Evolutionary conservation across 2,329 filamentous ascomycete genomes (phyloP).

Genomic region (Cladosporium phlei): DNA sequence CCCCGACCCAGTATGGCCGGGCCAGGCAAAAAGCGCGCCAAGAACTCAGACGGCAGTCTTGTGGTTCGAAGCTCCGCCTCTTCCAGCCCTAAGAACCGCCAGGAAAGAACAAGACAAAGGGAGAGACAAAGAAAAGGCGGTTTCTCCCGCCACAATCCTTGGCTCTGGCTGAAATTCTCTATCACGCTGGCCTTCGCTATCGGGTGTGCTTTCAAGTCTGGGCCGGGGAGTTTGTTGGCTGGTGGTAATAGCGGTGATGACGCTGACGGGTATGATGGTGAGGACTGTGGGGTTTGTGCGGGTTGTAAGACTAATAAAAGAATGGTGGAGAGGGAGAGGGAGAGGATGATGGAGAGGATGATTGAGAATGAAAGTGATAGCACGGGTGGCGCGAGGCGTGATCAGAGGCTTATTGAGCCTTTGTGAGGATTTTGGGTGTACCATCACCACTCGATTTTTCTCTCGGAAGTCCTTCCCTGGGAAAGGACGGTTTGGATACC

Average conservation of each 20-base stretch:
- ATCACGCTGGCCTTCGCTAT: constrained; percentile 45
- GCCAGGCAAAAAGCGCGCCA: constrained; percentile 24
- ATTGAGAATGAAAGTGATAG: too few relatives aligned
- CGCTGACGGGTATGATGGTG: not conserved
- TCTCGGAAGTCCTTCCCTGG: too few relatives aligned
- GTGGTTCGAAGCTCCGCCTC: too few relatives aligned
- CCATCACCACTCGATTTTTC: too few relatives aligned
- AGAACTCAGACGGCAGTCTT: not conserved
- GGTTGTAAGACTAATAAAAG: not conserved
- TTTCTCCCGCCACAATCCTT: constrained; percentile 28
- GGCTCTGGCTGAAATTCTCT: constrained; percentile 46
- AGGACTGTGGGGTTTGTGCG: not conserved
- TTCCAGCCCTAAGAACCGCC: not conserved
- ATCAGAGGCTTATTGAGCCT: too few relatives aligned
- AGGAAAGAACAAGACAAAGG: too few relatives aligned
- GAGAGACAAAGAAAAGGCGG: not conserved
- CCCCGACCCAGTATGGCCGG: constrained; percentile 19
- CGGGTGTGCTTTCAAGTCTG: constrained; percentile 44
- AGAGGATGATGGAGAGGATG: not conserved
- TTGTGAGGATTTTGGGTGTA: too few relatives aligned
- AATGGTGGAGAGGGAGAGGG: not conserved
- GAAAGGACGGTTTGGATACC: too few relatives aligned
- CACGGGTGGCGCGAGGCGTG: too few relatives aligned
- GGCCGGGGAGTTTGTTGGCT: constrained; percentile 39
- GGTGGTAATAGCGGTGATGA: too few relatives aligned